Conservation (phyloP, 257 asterid species). For the Oldenlandia corymbosa region DNA sequence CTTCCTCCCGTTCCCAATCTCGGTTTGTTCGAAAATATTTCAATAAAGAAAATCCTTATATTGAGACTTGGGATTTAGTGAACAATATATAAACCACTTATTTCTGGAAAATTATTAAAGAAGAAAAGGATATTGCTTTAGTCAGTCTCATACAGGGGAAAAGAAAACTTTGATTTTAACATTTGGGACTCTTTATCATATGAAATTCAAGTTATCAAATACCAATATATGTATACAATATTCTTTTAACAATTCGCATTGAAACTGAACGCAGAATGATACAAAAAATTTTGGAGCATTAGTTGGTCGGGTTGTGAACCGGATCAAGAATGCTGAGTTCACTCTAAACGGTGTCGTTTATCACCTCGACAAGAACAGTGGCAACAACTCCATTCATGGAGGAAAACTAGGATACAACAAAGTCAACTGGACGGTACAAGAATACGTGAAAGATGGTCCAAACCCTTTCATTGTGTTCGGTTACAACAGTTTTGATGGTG, state of each 20-base stretch:
- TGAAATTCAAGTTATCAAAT: too few species aligned
- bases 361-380: conserved; percentile 57
- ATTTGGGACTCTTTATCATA: too few species aligned
- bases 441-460: conserved; percentile 28
- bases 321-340: conserved; percentile 70
- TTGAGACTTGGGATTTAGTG: too few species aligned
- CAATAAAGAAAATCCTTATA: too few species aligned
- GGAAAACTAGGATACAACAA: conserved; percentile 66
- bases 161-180: too few species aligned
- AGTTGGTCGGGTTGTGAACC: conserved; percentile 75
- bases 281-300: conserved; percentile 53
- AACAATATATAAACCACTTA: too few species aligned
- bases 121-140: too few species aligned
- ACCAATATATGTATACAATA: too few species aligned
- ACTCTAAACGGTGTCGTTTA: conserved; percentile 53
- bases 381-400: conserved; percentile 69
- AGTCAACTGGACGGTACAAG: conserved; percentile 57
- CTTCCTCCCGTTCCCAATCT: too few species aligned
- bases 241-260: neutral
- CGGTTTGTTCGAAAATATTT: too few species aligned
- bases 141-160: too few species aligned
- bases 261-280: conserved; percentile 40
- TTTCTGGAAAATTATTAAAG: too few species aligned
- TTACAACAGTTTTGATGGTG: conserved; percentile 65
- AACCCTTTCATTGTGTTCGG: conserved; percentile 49